Base-by-base conservation (phyloP, 225 moss, liverwort and hornwort genomes). In the Neckera pumila region DNA sequence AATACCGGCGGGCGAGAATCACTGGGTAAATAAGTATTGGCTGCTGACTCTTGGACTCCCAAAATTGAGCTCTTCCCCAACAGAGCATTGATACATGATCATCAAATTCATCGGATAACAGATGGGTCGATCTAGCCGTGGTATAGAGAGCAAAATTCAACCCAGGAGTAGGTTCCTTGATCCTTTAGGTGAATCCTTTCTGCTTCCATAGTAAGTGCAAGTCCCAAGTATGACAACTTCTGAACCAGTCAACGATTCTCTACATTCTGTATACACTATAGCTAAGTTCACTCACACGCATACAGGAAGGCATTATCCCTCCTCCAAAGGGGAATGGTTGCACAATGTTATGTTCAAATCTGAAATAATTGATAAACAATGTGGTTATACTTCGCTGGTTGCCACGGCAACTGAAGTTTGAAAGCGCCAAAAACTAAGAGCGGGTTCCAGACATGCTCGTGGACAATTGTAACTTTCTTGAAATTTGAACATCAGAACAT, bases 201-300 rank as follows among this genome's bases (percentile, higher is more conserved):
- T 26, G 3, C 12, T 26, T 26, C 26, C 26, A 26, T 0, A 60
- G 3, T 12, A 60, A 60, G 12, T 12, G 6, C 0, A 0, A 60
- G 23, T 12, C 26, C 26, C 12, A 1, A 26, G 3, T 19, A 12
- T 58, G 58, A 58, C 58, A 58, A 58, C 58, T 58, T 58, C 4
- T 22, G 10, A 64, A 9, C 4, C 5, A 17, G 0, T 4, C 9
- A 63, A 16, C 33, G 31, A 63, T 63, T 33, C 17, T 17, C 33
- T 28, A 28, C 2, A 63, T 63, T 63, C 17, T 17, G 17, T 28
- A 27, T 3, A 28, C 1, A 63, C 17, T 7, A 64, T 17, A 64
- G 34, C 0, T 9, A 33, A 9, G 5, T 64, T 34, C 5, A 34
- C 9, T 64, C 10, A 17, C 4, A 17, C 0, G 4, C 34, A 17